phyloP scores from a whole-genome alignment of 192 early-diverging fungal genomes.

The Dissophora ornata region DNA sequence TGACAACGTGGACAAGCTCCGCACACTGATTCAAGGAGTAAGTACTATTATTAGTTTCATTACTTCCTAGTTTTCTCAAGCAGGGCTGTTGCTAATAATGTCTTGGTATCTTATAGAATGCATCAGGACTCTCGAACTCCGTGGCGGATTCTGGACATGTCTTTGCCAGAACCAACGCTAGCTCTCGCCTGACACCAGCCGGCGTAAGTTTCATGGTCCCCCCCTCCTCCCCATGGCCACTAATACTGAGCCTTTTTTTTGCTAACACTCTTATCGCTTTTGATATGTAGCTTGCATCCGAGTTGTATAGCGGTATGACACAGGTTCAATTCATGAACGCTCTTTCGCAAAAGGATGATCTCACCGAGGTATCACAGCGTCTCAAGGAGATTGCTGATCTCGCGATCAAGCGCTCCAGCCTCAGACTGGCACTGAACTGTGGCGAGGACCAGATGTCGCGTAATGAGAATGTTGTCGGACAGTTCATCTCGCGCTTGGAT shows the following conservation, averaged over 20 bases:
- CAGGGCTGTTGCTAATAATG: too few relatives aligned
- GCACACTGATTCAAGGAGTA: conserved; percentile 77
- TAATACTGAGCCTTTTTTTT: too few relatives aligned
- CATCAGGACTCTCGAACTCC: conserved; percentile 79
- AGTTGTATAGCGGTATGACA: conserved; percentile 67
- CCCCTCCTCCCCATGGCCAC: too few relatives aligned
- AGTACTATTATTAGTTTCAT: too few relatives aligned
- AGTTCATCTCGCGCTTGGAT: conserved; percentile 58
- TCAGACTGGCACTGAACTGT: conserved; percentile 65
- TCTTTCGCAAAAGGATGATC: conserved; percentile 73
- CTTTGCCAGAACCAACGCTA: conserved; percentile 81
- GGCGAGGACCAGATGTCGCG: conserved; percentile 60
- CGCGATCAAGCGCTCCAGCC: conserved; percentile 59
- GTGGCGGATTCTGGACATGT: conserved; percentile 86
- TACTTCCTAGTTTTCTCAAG: too few relatives aligned
- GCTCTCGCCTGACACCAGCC: conserved; percentile 68
- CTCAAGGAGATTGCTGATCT: conserved; percentile 65
- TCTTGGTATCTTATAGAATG: too few relatives aligned
- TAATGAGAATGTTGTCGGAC: conserved; percentile 56
- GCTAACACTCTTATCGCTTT: too few relatives aligned
- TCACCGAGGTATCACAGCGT: conserved; percentile 69
- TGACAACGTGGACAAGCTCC: conserved; percentile 75
- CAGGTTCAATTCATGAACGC: conserved; percentile 87
- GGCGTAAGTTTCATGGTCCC: conserved; percentile 59
- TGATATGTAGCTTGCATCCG: conserved; percentile 41